Base-by-base conservation (phyloP, 192 early-diverging fungal genomes). In the Entrophospora sp. region DNA sequence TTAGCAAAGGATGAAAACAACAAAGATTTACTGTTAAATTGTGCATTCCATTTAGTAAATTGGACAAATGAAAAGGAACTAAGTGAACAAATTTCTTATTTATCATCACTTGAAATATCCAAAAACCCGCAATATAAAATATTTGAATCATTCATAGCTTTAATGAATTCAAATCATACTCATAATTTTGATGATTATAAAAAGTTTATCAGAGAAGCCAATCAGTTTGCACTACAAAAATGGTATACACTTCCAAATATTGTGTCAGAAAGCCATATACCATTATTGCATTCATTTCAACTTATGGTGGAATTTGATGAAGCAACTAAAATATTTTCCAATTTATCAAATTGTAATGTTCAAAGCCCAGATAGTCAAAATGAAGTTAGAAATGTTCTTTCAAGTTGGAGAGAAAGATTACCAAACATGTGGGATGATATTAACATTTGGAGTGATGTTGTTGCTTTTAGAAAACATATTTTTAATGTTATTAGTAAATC, bases 381-480 rank as follows among this genome's bases (percentile, higher is more conserved):
- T 55, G 95, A 97, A 46, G 74, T 98, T 27, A 97, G 97, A 69
- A 86, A 85, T 32, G 85, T 89, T 20, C 73, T 99, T 20, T 82
- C 87, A 57, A 98, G 92, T 4, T 99, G 97, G 97, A 78, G 96
- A 64, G 97, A 99, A 66, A 83, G 97, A 13, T 76, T 98, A 42
- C 97, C 97, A 12, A 98, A 96, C 71, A 79, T 81, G 37, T 96
- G 93, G 91, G 96, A 98, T 68, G 93, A 96, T 67, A 98, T 99
- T 72, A 90, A 90, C 59, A 79, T 99, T 7, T 99, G 97, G 97
- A 95, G 92, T 67, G 92, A 97, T 64, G 69, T 98, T 46, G 92
- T 99, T 5, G 90, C 94, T 9, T 99, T 96, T 96, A 81, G 97
- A 30, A 94, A 96, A 73, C 96, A 98, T 60, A 88, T 97, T 10